Evolutionary conservation across 176 grass and related monocot genomes (phyloP).

Genomic region (Metroxylon sagu): DNA sequence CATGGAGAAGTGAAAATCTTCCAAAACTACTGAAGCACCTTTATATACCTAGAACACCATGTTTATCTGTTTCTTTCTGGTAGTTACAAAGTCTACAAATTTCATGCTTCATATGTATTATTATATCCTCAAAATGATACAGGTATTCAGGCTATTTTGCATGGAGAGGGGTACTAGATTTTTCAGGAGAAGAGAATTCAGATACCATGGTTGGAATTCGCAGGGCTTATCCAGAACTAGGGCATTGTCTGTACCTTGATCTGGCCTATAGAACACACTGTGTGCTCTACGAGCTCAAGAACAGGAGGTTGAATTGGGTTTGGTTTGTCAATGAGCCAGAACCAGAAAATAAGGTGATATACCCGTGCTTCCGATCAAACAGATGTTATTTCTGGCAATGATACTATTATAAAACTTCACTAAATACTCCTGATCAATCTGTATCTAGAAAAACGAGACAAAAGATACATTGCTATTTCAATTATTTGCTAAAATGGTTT

Average conservation of each 20-base stretch:
- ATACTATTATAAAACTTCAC: too few relatives aligned
- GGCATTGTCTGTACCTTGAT: conserved; percentile 75
- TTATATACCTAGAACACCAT: too few relatives aligned
- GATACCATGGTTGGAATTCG: conserved; percentile 35
- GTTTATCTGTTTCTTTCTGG: too few relatives aligned
- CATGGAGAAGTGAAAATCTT: too few relatives aligned
- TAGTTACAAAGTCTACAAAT: too few relatives aligned
- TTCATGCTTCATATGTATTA: neutral
- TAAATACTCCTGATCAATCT: too few relatives aligned
- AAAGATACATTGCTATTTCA: too few relatives aligned
- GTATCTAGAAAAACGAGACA: too few relatives aligned
- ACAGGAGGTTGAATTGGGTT: conserved; percentile 72
- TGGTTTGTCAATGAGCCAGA: conserved; percentile 77
- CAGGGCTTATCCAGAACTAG: conserved; percentile 58
- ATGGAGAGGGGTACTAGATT: conserved; percentile 86
- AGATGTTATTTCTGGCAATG: neutral
- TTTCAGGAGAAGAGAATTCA: conserved; percentile 49
- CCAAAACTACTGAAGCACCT: too few relatives aligned
- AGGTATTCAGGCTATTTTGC: conserved; percentile 77
- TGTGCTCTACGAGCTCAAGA: conserved; percentile 67
- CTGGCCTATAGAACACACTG: conserved; percentile 48
- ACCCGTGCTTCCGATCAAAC: neutral
- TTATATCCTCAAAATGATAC: neutral
- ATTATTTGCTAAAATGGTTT: neutral
- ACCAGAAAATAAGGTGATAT: conserved; percentile 48